Evolutionary conservation across 352 stramenopile species (phyloP).

Genomic region (Phytophthora brassicae): DNA sequence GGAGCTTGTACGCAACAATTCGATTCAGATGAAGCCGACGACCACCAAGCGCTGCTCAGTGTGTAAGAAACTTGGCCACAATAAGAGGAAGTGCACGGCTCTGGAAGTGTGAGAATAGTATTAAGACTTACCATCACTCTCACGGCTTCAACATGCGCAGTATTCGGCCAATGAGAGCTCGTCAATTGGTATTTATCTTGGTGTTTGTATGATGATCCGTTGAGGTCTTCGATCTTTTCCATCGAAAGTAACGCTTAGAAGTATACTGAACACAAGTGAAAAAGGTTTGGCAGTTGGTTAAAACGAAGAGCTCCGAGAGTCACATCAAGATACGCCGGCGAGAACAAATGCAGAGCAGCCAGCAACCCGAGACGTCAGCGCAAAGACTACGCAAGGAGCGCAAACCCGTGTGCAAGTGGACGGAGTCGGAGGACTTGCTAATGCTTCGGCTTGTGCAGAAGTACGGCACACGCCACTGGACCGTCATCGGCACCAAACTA

Average conservation of each 20-base stretch:
- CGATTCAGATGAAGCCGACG: constrained; percentile 36
- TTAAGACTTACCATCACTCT: no score
- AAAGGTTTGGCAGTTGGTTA: constrained; percentile 48
- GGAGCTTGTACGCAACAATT: constrained; percentile 43
- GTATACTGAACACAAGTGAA: constrained; percentile 50
- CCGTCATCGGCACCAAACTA: constrained; percentile 96
- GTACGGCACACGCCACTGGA: constrained; percentile 96
- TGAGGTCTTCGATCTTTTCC: constrained; percentile 51
- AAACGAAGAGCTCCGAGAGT: constrained; percentile 5
- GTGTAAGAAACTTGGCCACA: constrained; percentile 47
- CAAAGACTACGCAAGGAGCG: constrained; percentile 54
- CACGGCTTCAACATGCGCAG: constrained; percentile 20
- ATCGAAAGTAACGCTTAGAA: constrained; percentile 40
- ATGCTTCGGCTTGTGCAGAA: constrained; percentile 89
- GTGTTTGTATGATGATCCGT: constrained; percentile 28
- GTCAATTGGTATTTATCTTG: constrained; percentile 12
- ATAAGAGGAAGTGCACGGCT: constrained; percentile 41
- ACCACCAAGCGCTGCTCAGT: constrained; percentile 40
- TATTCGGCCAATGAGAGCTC: constrained; percentile 16
- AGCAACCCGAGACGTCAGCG: constrained; percentile 5
- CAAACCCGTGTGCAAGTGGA: constrained; percentile 87
- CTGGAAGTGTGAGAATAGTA: constrained; percentile 26
- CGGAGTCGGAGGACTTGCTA: constrained; percentile 86
- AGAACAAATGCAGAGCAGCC: constrained; percentile 18
- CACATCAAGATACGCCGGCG: constrained; percentile 33